Evolutionary conservation across 371 early-diverging fungal genomes (phyloP).

Genomic region (Thermomucor indicae-seudaticae): DNA sequence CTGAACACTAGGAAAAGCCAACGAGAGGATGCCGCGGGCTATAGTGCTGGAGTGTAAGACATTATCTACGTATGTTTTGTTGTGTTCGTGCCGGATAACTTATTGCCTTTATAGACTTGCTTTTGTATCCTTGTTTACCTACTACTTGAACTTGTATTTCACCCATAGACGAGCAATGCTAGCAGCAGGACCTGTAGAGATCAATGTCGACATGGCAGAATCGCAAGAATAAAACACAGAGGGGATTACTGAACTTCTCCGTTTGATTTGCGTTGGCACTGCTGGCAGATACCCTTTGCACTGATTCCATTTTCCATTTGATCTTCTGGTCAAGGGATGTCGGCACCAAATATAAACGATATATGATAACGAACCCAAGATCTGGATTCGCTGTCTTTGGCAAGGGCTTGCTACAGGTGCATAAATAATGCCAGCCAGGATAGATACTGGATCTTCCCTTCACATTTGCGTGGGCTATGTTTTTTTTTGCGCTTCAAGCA

Average conservation of each 20-base stretch:
- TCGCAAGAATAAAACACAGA: too few species aligned
- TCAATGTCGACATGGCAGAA: background rate
- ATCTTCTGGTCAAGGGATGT: background rate
- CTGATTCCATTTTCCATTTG: background rate
- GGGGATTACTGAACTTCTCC: background rate
- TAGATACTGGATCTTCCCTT: too few species aligned
- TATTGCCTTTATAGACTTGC: conserved; percentile 21
- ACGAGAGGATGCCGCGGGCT: conserved; percentile 27
- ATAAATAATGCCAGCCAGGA: too few species aligned
- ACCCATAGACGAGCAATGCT: conserved; percentile 14
- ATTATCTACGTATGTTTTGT: background rate
- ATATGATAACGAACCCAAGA: background rate
- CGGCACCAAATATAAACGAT: background rate
- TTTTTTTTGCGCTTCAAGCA: too few species aligned
- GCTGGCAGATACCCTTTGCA: background rate
- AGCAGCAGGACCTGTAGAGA: background rate
- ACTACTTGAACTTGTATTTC: conserved; percentile 38
- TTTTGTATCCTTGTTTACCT: conserved; percentile 33
- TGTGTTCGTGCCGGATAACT: background rate
- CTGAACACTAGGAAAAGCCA: conserved; percentile 37
- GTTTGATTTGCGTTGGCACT: background rate
- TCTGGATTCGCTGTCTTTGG: too few species aligned
- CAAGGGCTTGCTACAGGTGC: too few species aligned
- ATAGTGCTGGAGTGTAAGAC: conserved; percentile 39
- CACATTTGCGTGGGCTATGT: too few species aligned